Evolutionary conservation across 495 filamentous ascomycete species (phyloP), one percentile per base, ranked within the genome.

Genomic region (Xylaria grammica): DNA sequence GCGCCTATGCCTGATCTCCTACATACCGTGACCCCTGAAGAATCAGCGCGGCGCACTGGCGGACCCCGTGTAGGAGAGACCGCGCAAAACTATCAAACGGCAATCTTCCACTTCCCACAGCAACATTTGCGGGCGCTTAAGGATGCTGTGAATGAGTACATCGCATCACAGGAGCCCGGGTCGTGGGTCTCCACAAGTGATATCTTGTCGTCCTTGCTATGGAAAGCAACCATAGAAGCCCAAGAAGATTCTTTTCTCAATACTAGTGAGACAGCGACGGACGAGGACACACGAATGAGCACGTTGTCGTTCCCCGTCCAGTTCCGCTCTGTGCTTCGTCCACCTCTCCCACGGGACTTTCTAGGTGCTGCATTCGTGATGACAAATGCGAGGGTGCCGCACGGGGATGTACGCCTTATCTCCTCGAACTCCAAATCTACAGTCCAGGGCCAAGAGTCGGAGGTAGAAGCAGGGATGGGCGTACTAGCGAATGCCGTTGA

Each of bases 301-400:
- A 71, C 67, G 11, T 66, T 75, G 46, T 67, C 70, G 15, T 52
- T 71, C n/a, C 70, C 72, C 20, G 72, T 71, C 48, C 70, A 75
- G n/a, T 71, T 69, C 56, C 72, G 70, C 20, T 63, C 52, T 15
- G 58, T 56, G 17, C 38, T 65, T 62, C 68, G 42, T 65, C 65
- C 10, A n/a, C 22, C 26, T 0, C 56, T 75, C 8, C 62, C 67
- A 10, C 42, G 54, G 2, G 42, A 67, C 44, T 75, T 73, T 27
- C 63, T 75, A 29, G 72, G 72, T 8, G 65, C 70, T 13, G 70
- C 72, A 1, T 75, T 75, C 26, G 45, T 63, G n/a, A 71, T 75
- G 70, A 57, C 72, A 15, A 45, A 60, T 6, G 70, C 71, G 13
- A 66, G 60, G 9, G 51, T 44, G 30, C 50, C 22, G 1, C 49